Percentiles rank a stretch among this genome's conserved stretches.
Conservation (phyloP, 2,329 filamentous ascomycete species). For the Drechslera avenae region DNA sequence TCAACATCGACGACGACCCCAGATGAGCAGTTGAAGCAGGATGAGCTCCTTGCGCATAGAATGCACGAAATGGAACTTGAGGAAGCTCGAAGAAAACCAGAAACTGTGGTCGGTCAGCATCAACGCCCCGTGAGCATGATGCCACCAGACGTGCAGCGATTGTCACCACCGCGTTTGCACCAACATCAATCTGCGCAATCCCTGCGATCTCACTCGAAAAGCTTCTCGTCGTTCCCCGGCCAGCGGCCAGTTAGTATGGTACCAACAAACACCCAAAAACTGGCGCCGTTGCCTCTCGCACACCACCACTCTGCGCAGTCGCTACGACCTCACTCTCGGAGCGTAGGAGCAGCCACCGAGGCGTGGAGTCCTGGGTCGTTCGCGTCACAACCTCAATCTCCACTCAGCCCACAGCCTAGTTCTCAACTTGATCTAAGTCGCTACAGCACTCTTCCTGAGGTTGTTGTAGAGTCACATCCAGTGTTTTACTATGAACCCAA, state of each 20-base stretch:
- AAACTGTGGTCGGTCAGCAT: slow-evolving; percentile 23
- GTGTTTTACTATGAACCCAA: slow-evolving; percentile 6
- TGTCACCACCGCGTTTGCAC: slow-evolving; percentile 14
- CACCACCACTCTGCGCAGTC: slow-evolving; percentile 7
- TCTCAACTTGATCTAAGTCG: slow-evolving; percentile 2
- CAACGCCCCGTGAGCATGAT: slow-evolving; percentile 19
- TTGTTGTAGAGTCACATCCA: slow-evolving; percentile 6
- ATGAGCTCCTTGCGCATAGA: slow-evolving; percentile 37
- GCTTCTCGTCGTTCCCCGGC: slow-evolving; percentile 10
- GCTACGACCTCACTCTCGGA: slow-evolving; percentile 14
- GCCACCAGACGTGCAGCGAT: slow-evolving; percentile 10
- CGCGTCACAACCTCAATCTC: neutral
- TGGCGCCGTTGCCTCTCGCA: neutral
- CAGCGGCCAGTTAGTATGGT: neutral
- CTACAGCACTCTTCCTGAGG: slow-evolving; percentile 24
- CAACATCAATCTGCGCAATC: slow-evolving; percentile 22
- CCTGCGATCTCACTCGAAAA: slow-evolving; percentile 17
- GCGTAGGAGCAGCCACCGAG: slow-evolving; percentile 17
- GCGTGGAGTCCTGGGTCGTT: slow-evolving; percentile 27
- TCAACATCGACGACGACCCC: slow-evolving; percentile 35
- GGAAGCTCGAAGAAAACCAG: slow-evolving; percentile 29
- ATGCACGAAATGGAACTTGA: slow-evolving; percentile 37
- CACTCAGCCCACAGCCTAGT: neutral
- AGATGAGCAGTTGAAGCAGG: slow-evolving; percentile 36
- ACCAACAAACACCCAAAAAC: neutral